Base-by-base conservation (phyloP, 768 basidiomycete genomes). In the Calocybe cyanea region DNA sequence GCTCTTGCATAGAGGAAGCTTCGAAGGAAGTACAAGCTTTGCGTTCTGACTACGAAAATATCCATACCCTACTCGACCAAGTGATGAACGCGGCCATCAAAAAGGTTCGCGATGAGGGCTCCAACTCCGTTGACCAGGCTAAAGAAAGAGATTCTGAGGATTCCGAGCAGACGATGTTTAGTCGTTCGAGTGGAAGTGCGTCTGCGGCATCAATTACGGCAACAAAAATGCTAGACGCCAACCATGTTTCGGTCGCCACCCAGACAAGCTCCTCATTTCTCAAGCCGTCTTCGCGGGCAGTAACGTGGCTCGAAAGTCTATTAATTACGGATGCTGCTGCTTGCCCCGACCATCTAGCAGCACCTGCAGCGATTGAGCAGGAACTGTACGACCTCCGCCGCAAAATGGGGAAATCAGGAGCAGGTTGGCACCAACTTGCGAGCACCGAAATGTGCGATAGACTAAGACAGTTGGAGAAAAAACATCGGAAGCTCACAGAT, bases 81-180 rank as follows among this genome's bases (percentile, higher is more conserved):
- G 70, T 78, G 24, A 66, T 68, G 9, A 61, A 65, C 18, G 68
- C 71, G 5, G 70, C 78, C 25, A 68, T 73, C 38, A 69, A 67
- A n/a, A 72, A 71, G n/a, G 50, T 77, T 24, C 56, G 58, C 6
- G 48, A 60, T 17, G 62, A 63, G 2, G 70, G 70, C 10, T 59
- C 74, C 20, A 53, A 59, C 20, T 53, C 70, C 6, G 47, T 28
- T 53, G 49, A 19, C 47, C 55, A 51, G 33, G 68, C 71, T 32
- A 65, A 68, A 1, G 70, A 76, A 11, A 73, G 81, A 43, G 82
- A 77, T 38, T 86, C 85, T n/a, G 76, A 78, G 56, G 83, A 85
- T 58, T 86, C 85, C 1, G 75, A 80, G 43, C 57, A 57, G 18
- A 85, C 83, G 0, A 78, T 83, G 56, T 58, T 42, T 35, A 44